A percentile compares a stretch with the other conserved stretches of the same genome.
phyloP scores from a whole-genome alignment of 805 yeast species.

The Tetrapisispora namnaoensis region DNA sequence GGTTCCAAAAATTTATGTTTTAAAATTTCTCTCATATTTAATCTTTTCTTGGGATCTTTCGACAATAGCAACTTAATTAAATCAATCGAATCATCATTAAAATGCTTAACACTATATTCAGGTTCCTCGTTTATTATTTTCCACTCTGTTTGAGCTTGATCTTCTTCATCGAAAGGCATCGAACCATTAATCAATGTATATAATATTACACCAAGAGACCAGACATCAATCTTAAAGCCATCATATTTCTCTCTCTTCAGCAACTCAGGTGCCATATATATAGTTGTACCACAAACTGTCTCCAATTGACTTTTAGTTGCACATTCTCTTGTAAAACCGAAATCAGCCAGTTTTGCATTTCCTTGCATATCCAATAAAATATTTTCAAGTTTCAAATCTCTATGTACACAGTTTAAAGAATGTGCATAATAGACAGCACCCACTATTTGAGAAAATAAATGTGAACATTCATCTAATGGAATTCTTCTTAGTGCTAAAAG shows the following conservation, averaged over 20 bases:
- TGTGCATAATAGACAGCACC: slow-evolving; percentile 63
- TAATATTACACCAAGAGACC: slow-evolving; percentile 87
- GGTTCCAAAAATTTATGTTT: slow-evolving; percentile 41
- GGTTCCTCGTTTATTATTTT: slow-evolving; percentile 64
- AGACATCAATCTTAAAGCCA: slow-evolving; percentile 75
- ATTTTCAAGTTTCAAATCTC: slow-evolving; percentile 80
- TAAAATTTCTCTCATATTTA: slow-evolving; percentile 44
- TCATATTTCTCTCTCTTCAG: slow-evolving; percentile 57
- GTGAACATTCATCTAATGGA: slow-evolving; percentile 40
- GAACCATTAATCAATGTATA: slow-evolving; percentile 77
- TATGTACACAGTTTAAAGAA: slow-evolving; percentile 64
- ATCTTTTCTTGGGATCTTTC: slow-evolving; percentile 60
- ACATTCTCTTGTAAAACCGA: slow-evolving; percentile 85
- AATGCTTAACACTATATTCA: slow-evolving; percentile 32
- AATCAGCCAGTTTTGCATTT: slow-evolving; percentile 74
- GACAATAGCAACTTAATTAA: slow-evolving; percentile 46
- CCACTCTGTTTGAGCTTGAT: slow-evolving; percentile 48
- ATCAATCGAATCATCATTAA: slow-evolving; percentile 41
- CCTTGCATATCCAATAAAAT: slow-evolving; percentile 48
- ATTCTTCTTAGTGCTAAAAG: slow-evolving; percentile 44
- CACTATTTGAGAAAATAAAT: slow-evolving; percentile 52
- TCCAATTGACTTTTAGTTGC: slow-evolving; percentile 48
- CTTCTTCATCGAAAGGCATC: slow-evolving; percentile 87
- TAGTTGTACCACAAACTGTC: slow-evolving; percentile 89
- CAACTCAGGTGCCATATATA: slow-evolving; percentile 95